Conservation (phyloP, 805 yeast species). For the Nakazawaea siamensis region DNA sequence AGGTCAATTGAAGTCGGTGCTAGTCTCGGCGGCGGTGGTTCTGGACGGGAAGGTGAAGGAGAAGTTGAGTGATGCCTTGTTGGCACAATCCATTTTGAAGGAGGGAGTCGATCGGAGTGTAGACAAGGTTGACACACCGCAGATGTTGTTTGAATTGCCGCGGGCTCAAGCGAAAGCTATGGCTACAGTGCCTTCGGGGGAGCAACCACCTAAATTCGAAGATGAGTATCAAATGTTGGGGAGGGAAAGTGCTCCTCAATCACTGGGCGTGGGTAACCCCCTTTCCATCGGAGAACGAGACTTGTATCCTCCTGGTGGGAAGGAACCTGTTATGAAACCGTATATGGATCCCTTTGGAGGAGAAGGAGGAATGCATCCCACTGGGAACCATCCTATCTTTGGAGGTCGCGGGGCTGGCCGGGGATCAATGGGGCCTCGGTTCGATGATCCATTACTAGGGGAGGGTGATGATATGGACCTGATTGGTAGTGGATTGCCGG, state of each 20-base stretch:
- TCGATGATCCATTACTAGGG: slow-evolving; percentile 41
- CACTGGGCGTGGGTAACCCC: neutral
- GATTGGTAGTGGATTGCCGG: slow-evolving; percentile 39
- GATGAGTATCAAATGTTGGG: slow-evolving; percentile 10
- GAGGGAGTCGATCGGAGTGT: too few species aligned
- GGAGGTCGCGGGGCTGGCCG: slow-evolving; percentile 14
- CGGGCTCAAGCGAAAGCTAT: too few species aligned
- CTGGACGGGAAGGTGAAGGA: too few species aligned
- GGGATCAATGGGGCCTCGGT: slow-evolving; percentile 40
- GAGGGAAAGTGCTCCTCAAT: neutral
- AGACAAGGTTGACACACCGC: too few species aligned
- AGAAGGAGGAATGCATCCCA: slow-evolving; percentile 48
- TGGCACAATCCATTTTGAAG: too few species aligned
- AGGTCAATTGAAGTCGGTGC: neutral
- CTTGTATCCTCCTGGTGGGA: slow-evolving; percentile 37
- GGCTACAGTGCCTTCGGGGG: too few species aligned
- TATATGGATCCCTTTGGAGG: slow-evolving; percentile 30
- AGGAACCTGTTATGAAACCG: slow-evolving; percentile 34
- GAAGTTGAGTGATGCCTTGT: too few species aligned
- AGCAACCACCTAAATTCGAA: slow-evolving; percentile 10
- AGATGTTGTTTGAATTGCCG: too few species aligned
- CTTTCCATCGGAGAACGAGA: slow-evolving; percentile 40
- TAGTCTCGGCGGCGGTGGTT: too few species aligned
- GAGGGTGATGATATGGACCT: slow-evolving; percentile 35
- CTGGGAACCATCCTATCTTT: slow-evolving; percentile 44